Evolutionary conservation across 2,329 filamentous ascomycete species (phyloP).

Genomic region (Clonostachys sp.): DNA sequence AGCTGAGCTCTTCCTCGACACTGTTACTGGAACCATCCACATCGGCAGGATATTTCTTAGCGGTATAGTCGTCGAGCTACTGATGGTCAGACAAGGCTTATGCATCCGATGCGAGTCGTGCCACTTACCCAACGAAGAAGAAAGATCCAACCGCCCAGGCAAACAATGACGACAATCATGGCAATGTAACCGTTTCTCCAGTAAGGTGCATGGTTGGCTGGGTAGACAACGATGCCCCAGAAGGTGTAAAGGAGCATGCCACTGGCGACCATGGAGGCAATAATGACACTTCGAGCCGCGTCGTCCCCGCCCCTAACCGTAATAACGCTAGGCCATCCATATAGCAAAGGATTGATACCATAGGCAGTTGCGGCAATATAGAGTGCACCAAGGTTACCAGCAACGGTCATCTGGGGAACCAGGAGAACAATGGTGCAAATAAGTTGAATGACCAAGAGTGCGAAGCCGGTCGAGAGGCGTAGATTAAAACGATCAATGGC

Average conservation of each 20-base stretch:
- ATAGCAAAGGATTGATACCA: constrained; percentile 16
- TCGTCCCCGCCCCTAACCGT: constrained; percentile 23
- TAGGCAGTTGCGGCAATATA: constrained; percentile 14
- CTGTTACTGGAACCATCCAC: too few relatives aligned
- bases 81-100: too few relatives aligned
- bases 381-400: constrained; percentile 11
- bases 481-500: constrained; percentile 11
- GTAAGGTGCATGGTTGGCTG: constrained; percentile 34
- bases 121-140: too few relatives aligned
- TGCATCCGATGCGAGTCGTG: too few relatives aligned
- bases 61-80: too few relatives aligned
- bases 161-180: constrained; percentile 4
- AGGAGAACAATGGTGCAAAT: constrained; percentile 11
- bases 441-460: constrained; percentile 8
- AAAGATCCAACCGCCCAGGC: too few relatives aligned
- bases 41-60: too few relatives aligned
- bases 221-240: constrained; percentile 36
- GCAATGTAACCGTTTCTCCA: constrained; percentile 22
- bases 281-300: constrained; percentile 27
- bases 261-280: constrained; percentile 33
- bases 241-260: constrained; percentile 34
- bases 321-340: constrained; percentile 16
- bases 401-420: constrained; percentile 9
- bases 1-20: too few relatives aligned
- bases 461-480: constrained; percentile 8